These are phyloP conservation scores for Exophiala sideris DNA, from an alignment of 2,329 filamentous ascomycete genomes.

Conservation along the genomic window DNA sequence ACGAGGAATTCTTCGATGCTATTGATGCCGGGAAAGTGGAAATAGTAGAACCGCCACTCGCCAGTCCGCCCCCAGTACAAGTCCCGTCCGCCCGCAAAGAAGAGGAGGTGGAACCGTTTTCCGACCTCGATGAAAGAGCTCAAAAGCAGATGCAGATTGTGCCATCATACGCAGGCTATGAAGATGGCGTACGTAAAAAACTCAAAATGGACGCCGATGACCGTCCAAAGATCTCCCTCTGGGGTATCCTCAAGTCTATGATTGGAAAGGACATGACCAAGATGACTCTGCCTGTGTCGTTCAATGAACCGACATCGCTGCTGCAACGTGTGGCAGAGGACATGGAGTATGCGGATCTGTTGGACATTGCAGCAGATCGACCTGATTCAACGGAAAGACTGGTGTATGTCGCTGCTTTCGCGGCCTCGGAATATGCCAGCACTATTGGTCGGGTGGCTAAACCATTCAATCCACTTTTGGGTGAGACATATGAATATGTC, in stretches of 20 bases:
- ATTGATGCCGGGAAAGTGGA: conserved; percentile 91
- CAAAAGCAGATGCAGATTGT: conserved; percentile 63
- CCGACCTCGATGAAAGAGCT: conserved; percentile 42
- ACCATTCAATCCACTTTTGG: conserved; percentile 93
- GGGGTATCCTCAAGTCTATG: conserved; percentile 98
- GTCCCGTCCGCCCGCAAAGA: conserved; percentile 32
- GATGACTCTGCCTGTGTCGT: conserved; percentile 97
- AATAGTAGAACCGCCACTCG: conserved; percentile 57
- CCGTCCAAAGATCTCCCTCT: conserved; percentile 88
- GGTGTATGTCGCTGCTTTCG: conserved; percentile 92
- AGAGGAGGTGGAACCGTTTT: conserved; percentile 46
- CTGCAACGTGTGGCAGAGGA: conserved; percentile 94
- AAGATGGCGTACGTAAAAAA: conserved; percentile 74
- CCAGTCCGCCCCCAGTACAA: conserved; percentile 32
- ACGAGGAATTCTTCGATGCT: conserved; percentile 95
- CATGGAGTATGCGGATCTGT: conserved; percentile 93
- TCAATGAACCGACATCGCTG: conserved; percentile 96
- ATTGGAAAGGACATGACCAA: conserved; percentile 99
- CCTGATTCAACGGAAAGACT: conserved; percentile 85
- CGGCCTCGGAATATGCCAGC: conserved; percentile 92
- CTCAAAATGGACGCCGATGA: conserved; percentile 90
- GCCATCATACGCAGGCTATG: conserved; percentile 82
- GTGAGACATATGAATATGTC: conserved; percentile 95
- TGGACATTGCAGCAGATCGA: conserved; percentile 83
- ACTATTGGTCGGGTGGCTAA: conserved; percentile 96